Evolutionary conservation across 176 grass and related monocot genomes (phyloP), one percentile per base, ranked within the genome.

Genomic region (Tillandsia leiboldiana): DNA sequence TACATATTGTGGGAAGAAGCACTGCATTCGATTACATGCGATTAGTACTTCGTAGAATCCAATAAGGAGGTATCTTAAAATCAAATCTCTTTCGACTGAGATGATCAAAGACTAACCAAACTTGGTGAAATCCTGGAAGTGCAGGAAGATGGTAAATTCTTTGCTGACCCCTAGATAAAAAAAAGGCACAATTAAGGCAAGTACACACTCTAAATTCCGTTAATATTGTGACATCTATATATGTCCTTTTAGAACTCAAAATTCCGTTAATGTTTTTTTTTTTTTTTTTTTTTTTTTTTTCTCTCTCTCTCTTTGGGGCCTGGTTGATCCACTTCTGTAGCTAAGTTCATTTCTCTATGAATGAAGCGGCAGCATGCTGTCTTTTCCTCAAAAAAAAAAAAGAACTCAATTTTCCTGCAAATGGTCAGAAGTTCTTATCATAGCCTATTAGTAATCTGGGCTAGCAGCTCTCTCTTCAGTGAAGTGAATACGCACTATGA

Each of bases 121-220:
- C 76, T 86, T 56, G 93, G 76, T 29, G 88, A 71, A 33, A 85
- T 59, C 50, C 22, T 81, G 3, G 86, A 85, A 72, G 83, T 92
- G 75, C 93, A 96, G 12, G 84, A 87, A 70, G 86, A 79, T 0
- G 88, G 93, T 49, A 92, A 85, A 83, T 92, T 89, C 73, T 83
- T 90, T 4, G 86, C 79, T 56, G 93, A 92, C 2, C 89, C 89
- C 93, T 96, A 66, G 23, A 70, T 26, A 26, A 85, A 15, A 71
- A 71, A 10, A 22, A 71, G 9, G 49, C 12, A 50, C 14, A 26
- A 57, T n/a, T 51, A n/a, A 28, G 33, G 51, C 51, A 71, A 29
- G 51, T 12, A 54, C n/a, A 28, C 3, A 56, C 14, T 56, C 13
- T 56, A 59, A 17, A 17, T 18, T 59, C 29, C 15, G 33, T 42